These are phyloP conservation scores for Neoboletus magnificus DNA, from an alignment of 768 basidiomycete genomes.

Conservation along the genomic window DNA sequence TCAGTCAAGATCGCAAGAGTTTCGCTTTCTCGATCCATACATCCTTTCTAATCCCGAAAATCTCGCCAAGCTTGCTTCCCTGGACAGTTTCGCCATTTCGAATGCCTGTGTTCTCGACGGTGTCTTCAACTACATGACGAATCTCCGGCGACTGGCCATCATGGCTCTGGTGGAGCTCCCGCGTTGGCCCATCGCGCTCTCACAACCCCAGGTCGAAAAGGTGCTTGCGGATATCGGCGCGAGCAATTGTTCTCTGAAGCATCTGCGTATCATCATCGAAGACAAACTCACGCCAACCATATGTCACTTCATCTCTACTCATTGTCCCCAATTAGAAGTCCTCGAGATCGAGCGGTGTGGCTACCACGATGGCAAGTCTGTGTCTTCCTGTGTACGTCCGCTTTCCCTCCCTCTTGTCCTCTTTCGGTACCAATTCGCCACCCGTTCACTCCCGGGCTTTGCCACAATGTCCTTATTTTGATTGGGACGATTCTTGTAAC, in stretches of 20 bases:
- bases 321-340: conserved; percentile 31
- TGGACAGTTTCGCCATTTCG: conserved; percentile 35
- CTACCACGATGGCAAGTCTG: conserved; percentile 37
- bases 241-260: conserved; percentile 32
- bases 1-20: conserved; percentile 26
- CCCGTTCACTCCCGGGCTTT: conserved; percentile 13
- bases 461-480: conserved; percentile 20
- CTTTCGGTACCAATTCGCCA: conserved; percentile 3
- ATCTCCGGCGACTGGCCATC: conserved; percentile 29
- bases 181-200: conserved; percentile 36
- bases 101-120: conserved; percentile 33
- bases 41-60: conserved; percentile 19
- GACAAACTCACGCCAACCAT: conserved; percentile 34
- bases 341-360: conserved; percentile 36
- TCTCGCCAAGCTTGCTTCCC: conserved; percentile 30
- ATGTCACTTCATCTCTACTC: conserved; percentile 27
- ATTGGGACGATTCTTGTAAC: conserved; percentile 16
- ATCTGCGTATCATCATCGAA: conserved; percentile 35
- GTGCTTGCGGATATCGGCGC: conserved; percentile 30
- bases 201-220: conserved; percentile 30
- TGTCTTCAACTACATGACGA: conserved; percentile 29
- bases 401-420: conserved; percentile 13
- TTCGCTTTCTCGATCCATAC: conserved; percentile 24
- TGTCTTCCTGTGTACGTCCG: conserved; percentile 34
- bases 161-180: conserved; percentile 35